Base-by-base conservation (phyloP, 306 rosid species). In the Sicyos edulis region DNA sequence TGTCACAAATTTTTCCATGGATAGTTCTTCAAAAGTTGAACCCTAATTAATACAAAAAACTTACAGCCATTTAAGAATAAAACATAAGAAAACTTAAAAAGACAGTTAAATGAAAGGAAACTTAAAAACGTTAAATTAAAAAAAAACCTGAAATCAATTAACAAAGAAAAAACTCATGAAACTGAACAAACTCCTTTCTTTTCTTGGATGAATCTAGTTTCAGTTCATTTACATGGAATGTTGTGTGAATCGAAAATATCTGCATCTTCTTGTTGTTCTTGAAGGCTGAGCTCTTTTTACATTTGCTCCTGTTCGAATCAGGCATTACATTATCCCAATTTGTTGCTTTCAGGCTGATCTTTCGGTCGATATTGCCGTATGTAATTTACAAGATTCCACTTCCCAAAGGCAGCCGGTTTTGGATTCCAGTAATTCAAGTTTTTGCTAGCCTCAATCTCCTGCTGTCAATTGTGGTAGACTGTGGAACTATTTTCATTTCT, bases 341-440 rank as follows among this genome's bases (percentile, higher is more conserved):
- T 81, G 53, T 74, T 63, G 79, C 54, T 85, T 79, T 76, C 89
- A 95, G 99, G 85, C 89, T 93, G 74, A 82, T 93, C 56, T 78
- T 83, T 1, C 86, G 97, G 80, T 80, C 80, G 20, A 73, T 82
- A 44, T 72, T 86, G 10, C 99, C 97, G 32, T 91, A 81, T 83
- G 75, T 81, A 20, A 83, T 93, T 78, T 86, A 87, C 86, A 89
- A 86, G 78, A 81, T 84, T 83, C 96, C 97, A 78, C 88, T 89
- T 10, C 77, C 91, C 44, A 88, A 84, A 79, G 90, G 92, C 77
- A 91, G 99, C 80, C 78, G 96, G 79, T 91, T 95, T 79, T 95
- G 99, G 99, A 76, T 95, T 82, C 97, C 97, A 59, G 82, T 88
- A 7, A 81, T 89, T 81, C 96, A 91, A 87, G 92, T 95, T 77